Percentiles rank a stretch among this genome's conserved stretches.
These are phyloP conservation scores for Areca catechu DNA, from an alignment of 176 grass and related monocot genomes.

Conservation along the genomic window DNA sequence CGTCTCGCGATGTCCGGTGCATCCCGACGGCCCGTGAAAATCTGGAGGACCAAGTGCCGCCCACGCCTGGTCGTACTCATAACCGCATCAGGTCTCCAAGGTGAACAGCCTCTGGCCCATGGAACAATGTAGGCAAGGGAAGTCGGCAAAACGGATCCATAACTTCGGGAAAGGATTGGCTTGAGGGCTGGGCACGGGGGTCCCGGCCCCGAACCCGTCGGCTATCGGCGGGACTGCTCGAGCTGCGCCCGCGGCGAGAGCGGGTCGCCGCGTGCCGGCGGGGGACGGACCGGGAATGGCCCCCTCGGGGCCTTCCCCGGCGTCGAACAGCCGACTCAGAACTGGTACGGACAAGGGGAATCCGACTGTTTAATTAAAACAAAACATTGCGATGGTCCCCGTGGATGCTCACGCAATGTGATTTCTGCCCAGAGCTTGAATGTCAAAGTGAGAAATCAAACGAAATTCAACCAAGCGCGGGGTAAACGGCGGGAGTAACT, in stretches of 20 bases:
- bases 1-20: slow-evolving; percentile 46
- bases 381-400: slow-evolving; percentile 41
- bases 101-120: slow-evolving; percentile 41
- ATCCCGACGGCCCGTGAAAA: slow-evolving; percentile 58
- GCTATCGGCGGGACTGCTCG: too few relatives aligned
- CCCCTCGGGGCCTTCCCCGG: too few relatives aligned
- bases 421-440: slow-evolving; percentile 51
- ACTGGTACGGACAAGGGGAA: slow-evolving; percentile 43
- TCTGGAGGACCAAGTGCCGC: slow-evolving; percentile 38
- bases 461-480: too few relatives aligned
- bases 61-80: slow-evolving; percentile 38
- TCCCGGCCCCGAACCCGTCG: too few relatives aligned
- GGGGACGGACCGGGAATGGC: too few relatives aligned
- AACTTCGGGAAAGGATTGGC: slow-evolving; percentile 45
- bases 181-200: too few relatives aligned
- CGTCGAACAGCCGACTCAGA: slow-evolving; percentile 31
- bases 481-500: slow-evolving; percentile 44
- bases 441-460: too few relatives aligned
- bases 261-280: too few relatives aligned
- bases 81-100: slow-evolving; percentile 49
- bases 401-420: slow-evolving; percentile 43
- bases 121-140: slow-evolving; percentile 48
- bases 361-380: slow-evolving; percentile 49
- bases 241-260: too few relatives aligned
- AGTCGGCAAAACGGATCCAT: slow-evolving; percentile 43